These are phyloP conservation scores for Chrysoporthe deuterocubensis DNA, from an alignment of 2,329 filamentous ascomycete species.

Conservation along the genomic window DNA sequence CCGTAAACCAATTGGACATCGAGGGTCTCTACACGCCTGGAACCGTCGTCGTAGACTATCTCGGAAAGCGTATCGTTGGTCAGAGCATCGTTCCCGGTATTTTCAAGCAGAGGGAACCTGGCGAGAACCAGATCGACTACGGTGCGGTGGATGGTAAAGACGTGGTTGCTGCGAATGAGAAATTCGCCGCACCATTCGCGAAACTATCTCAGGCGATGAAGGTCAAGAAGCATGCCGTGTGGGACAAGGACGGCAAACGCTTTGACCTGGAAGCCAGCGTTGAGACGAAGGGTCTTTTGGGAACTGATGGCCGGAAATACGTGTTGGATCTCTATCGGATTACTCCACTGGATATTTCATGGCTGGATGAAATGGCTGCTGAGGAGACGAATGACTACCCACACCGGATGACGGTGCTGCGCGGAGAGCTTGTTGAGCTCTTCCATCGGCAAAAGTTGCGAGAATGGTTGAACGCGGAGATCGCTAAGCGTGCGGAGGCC, in stretches of 20 bases:
- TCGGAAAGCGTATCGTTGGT: constrained; percentile 94
- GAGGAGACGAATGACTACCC: constrained; percentile 69
- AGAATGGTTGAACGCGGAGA: constrained; percentile 81
- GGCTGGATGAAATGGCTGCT: constrained; percentile 77
- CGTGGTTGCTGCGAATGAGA: constrained; percentile 86
- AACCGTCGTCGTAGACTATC: constrained; percentile 94
- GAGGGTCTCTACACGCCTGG: constrained; percentile 92
- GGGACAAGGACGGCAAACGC: constrained; percentile 92
- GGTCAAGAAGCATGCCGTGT: constrained; percentile 93
- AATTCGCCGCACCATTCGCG: constrained; percentile 82
- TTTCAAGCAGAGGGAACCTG: constrained; percentile 96
- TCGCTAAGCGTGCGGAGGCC: constrained; percentile 63
- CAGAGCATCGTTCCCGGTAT: constrained; percentile 99
- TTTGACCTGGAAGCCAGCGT: constrained; percentile 95
- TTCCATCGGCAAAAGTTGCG: constrained; percentile 86
- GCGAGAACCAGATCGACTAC: constrained; percentile 98
- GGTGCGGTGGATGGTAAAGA: constrained; percentile 98
- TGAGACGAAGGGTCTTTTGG: constrained; percentile 96
- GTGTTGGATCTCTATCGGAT: constrained; percentile 96
- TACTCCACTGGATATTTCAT: constrained; percentile 86
- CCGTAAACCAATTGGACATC: constrained; percentile 97
- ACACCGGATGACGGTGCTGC: constrained; percentile 93
- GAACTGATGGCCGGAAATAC: constrained; percentile 95
- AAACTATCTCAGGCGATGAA: constrained; percentile 89
- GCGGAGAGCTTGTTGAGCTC: constrained; percentile 86